These are phyloP conservation scores for Xylaria longipes DNA, from an alignment of 495 filamentous ascomycete genomes.

Conservation along the genomic window DNA sequence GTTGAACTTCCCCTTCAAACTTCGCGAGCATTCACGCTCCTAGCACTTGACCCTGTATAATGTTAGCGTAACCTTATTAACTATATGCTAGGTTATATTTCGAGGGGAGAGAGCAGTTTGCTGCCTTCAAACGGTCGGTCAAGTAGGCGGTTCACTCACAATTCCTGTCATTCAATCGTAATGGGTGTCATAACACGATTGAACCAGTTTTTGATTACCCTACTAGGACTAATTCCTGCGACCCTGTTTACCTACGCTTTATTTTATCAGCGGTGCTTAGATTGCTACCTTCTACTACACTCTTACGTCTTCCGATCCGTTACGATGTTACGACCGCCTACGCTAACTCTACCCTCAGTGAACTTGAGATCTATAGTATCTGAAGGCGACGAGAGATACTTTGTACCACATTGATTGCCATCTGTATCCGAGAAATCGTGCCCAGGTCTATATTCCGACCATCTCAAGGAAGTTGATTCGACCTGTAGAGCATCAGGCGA, in stretches of 20 bases:
- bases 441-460: background rate
- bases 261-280: background rate
- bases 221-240: background rate
- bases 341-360: background rate
- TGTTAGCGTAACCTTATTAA: background rate
- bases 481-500: background rate
- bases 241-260: background rate
- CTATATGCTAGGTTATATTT: background rate
- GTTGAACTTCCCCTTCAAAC: background rate
- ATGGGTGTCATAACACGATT: background rate
- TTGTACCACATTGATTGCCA: background rate
- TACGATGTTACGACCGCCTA: background rate
- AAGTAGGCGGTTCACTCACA: background rate
- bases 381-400: background rate
- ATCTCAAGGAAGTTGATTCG: conserved; percentile 3
- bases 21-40: background rate
- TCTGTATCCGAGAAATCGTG: background rate
- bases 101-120: background rate
- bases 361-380: background rate
- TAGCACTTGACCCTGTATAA: background rate
- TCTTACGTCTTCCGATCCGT: background rate
- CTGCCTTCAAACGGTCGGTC: background rate
- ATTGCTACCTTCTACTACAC: background rate
- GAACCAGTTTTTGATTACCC: background rate
- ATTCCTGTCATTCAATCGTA: background rate